These are phyloP conservation scores for Mortierella sp. DNA, from an alignment of 371 early-diverging fungal genomes.

Conservation along the genomic window DNA sequence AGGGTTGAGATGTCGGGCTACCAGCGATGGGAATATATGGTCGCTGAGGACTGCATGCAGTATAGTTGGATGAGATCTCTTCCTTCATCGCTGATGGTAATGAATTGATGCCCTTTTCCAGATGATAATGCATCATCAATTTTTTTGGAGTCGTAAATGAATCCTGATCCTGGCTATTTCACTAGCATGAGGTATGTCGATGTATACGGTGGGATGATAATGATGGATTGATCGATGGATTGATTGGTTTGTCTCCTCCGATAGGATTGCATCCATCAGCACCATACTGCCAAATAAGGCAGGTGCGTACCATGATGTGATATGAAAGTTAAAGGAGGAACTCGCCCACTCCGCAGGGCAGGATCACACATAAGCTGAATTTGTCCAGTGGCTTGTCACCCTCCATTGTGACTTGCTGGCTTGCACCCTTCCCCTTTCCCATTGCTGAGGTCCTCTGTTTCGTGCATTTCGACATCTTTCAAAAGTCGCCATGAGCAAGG, in stretches of 20 bases:
- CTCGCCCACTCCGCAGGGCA: slow-evolving; percentile 8
- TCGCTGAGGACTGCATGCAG: too few species aligned
- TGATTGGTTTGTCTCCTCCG: slow-evolving; percentile 7
- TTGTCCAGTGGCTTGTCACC: slow-evolving; percentile 17
- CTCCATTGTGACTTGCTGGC: not conserved
- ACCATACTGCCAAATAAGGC: slow-evolving; percentile 18
- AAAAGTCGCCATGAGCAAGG: slow-evolving; percentile 45
- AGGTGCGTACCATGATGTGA: slow-evolving; percentile 41
- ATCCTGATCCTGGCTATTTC: slow-evolving; percentile 7
- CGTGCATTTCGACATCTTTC: slow-evolving; percentile 5
- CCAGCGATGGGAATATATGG: too few species aligned
- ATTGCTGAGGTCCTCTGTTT: not conserved
- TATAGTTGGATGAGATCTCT: not conserved
- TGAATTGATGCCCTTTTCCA: slow-evolving; percentile 3
- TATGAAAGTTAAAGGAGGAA: slow-evolving; percentile 45
- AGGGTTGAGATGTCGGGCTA: too few species aligned
- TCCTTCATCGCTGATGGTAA: not conserved
- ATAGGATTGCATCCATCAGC: slow-evolving; percentile 15
- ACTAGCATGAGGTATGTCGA: not conserved
- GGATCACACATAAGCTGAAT: not conserved
- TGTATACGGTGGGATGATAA: not conserved
- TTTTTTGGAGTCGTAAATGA: too few species aligned
- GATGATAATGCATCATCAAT: not conserved
- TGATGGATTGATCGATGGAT: slow-evolving; percentile 18
- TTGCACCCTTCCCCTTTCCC: not conserved